Evolutionary conservation across 345 rosid genomes (phyloP), one percentile per base, ranked within the genome.

Genomic region (Rhizophora apiculata): DNA sequence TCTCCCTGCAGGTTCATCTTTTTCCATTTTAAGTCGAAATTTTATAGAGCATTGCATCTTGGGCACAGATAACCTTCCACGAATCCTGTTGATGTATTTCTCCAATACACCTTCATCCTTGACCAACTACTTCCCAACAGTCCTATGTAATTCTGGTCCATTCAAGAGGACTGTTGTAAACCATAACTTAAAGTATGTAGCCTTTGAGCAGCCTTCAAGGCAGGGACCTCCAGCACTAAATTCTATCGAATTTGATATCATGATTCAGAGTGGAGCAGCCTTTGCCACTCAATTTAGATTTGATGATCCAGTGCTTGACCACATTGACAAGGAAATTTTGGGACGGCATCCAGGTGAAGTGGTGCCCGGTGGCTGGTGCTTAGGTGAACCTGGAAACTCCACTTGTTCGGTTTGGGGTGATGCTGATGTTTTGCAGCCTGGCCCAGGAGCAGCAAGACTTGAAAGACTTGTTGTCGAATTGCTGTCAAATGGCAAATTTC

Each of bases 321-420:
- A 80, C 34, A 88, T 95, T 27, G 96, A 95, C 72, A 74, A 36
- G 65, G 92, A 88, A 70, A 82, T 95, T 80, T 74, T 95, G 68
- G 81, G 79, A 52, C 87, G 94, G 68, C 73, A n/a, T 37, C 76
- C 79, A 2, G 89, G 81, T 62, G 68, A 75, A 80, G 84, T 84
- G 61, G 88, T 86, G 34, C 89, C 91, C 22, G 99, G 99, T 60
- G 97, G 99, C 52, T 95, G 99, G 99, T 92, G 99, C 84, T 73
- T 95, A 64, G 98, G 88, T 51, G 87, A 85, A 26, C 73, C 84
- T 37, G 73, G 72, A 29, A 85, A 85, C 26, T 79, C 76, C 64
- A 71, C 84, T 0, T 92, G 97, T 72, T 84, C 85, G 22, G 79
- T 83, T 21, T 92, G 98, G 99, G 98, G 98, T 11, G 88, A 92